Evolutionary conservation across 2,329 filamentous ascomycete species (phyloP).

Genomic region (Monilinia aucupariae): DNA sequence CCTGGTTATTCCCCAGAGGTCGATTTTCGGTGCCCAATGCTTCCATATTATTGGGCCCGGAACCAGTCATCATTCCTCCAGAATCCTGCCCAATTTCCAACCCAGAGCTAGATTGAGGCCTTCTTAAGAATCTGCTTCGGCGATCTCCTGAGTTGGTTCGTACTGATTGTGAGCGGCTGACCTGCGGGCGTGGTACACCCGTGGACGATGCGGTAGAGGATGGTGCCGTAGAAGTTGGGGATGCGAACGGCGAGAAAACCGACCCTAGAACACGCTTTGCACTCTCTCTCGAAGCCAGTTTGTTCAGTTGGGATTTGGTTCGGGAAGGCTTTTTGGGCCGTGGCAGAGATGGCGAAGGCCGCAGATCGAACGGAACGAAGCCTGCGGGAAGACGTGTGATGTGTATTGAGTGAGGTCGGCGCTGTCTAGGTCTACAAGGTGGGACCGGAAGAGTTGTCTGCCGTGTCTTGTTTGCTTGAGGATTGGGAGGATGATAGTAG

Average conservation of each 20-base stretch:
- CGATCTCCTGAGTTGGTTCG: slow-evolving; percentile 24
- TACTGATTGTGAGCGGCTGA: slow-evolving; percentile 22
- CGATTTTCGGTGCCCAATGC: background rate
- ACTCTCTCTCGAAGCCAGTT: slow-evolving; percentile 44
- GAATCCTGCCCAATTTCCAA: slow-evolving; percentile 13
- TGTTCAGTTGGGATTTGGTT: slow-evolving; percentile 36
- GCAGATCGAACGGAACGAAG: slow-evolving; percentile 38
- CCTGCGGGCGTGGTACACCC: slow-evolving; percentile 26
- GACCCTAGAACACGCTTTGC: slow-evolving; percentile 35
- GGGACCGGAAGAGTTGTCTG: slow-evolving; percentile 35
- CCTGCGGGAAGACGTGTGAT: slow-evolving; percentile 46
- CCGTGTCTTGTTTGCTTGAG: slow-evolving; percentile 19
- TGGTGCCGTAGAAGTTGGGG: slow-evolving; percentile 16
- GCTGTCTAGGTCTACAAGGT: slow-evolving; percentile 46
- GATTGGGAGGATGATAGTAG: slow-evolving; percentile 27
- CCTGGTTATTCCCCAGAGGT: background rate
- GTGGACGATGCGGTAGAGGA: slow-evolving; percentile 19
- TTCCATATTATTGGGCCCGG: slow-evolving; percentile 19
- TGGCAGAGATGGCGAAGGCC: slow-evolving; percentile 29
- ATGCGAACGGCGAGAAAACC: slow-evolving; percentile 30
- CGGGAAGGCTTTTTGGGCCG: slow-evolving; percentile 32
- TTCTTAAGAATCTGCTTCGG: slow-evolving; percentile 26
- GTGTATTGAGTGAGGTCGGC: slow-evolving; percentile 52
- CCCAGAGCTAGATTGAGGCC: slow-evolving; percentile 18
- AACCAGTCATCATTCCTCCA: slow-evolving; percentile 22